Percentiles rank a stretch among this genome's conserved stretches.
phyloP scores from a whole-genome alignment of 176 grass and related monocot species.

The Secale cereale region DNA sequence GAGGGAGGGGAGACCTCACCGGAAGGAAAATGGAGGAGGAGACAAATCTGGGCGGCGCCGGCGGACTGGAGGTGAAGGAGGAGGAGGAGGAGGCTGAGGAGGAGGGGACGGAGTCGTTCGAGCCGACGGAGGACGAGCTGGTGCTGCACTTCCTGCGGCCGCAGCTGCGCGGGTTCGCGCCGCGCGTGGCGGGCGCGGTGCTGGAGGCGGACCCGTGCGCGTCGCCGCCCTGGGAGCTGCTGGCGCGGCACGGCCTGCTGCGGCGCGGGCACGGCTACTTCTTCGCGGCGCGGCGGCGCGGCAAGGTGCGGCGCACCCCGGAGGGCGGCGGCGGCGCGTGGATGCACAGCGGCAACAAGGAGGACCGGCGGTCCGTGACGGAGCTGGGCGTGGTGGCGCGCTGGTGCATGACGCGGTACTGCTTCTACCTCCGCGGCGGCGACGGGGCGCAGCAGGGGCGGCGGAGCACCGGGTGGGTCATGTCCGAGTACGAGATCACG shows the following conservation, averaged over 20 bases:
- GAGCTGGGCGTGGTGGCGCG: constrained; percentile 34
- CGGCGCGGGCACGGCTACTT: constrained; percentile 23
- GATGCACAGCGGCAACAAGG: constrained; percentile 9
- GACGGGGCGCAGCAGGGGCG: not conserved
- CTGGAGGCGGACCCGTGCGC: constrained; percentile 35
- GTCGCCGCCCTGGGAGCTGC: constrained; percentile 39
- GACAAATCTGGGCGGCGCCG: not conserved
- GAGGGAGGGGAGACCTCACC: not conserved
- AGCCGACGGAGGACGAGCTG: constrained; percentile 44
- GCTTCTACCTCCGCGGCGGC: constrained; percentile 21
- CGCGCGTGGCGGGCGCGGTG: constrained; percentile 38
- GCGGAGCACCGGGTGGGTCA: constrained; percentile 34
- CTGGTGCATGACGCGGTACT: constrained; percentile 13
- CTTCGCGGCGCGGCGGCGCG: constrained; percentile 14
- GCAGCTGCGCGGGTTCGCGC: constrained; percentile 38
- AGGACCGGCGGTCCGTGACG: not conserved
- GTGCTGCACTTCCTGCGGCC: constrained; percentile 36
- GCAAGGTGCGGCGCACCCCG: not conserved
- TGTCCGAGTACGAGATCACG: constrained; percentile 50
- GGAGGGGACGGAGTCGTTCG: not conserved
- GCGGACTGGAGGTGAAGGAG: not conserved
- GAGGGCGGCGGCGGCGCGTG: constrained; percentile 8
- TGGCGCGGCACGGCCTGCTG: constrained; percentile 17
- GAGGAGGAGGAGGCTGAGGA: not conserved
- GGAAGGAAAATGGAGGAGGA: not conserved